Evolutionary conservation across 2,329 filamentous ascomycete species (phyloP), one percentile per base, ranked within the genome.

Genomic region (Penicillium fuscoglaucum): DNA sequence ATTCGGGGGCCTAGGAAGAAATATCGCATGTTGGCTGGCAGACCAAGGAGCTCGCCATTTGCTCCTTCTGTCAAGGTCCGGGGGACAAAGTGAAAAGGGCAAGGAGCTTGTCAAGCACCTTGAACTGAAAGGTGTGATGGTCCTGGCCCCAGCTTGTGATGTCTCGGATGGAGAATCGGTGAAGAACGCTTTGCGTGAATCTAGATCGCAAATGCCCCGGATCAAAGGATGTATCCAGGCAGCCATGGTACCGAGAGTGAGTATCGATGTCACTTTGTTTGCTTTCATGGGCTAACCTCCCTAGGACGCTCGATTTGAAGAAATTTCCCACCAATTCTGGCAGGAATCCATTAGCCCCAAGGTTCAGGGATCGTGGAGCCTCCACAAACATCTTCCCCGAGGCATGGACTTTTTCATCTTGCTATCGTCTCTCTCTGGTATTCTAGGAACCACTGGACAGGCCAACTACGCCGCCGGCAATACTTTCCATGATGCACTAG

Each of bases 381-480:
- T 69, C 5, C 58, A 68, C 53, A n/a, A 46, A 19, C 35, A 57
- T 8, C 56, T 74, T 35, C 67, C 64, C 8, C 39, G 37, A 6
- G 60, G 73, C 29, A 64, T 80, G 13, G 74, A 77, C 52, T 79
- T 79, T 65, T 79, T 79, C 55, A 61, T 78, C 54, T 70, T 76
- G 60, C 64, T 79, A 0, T 78, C 76, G 0, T 79, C 78, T 1
- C 61, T 74, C 1, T 72, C 76, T 24, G 75, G 75, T 1, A 65
- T 83, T 21, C 66, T 79, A 5, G 81, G 81, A 6, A 79, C 79
- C 49, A 62, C 72, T 5, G 75, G 77, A 4, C 72, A 83, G 50
- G 72, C 79, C 15, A 80, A 78, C 59, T 79, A 79, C 57, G 68
- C 72, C 3, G 75, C 76, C 9, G 76, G 67, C 21, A 71, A 72